A percentile compares a stretch with the other conserved stretches of the same genome.
Evolutionary conservation across 1,139 yeast genomes (phyloP).

Genomic region (Debaryomyces fabryi): DNA sequence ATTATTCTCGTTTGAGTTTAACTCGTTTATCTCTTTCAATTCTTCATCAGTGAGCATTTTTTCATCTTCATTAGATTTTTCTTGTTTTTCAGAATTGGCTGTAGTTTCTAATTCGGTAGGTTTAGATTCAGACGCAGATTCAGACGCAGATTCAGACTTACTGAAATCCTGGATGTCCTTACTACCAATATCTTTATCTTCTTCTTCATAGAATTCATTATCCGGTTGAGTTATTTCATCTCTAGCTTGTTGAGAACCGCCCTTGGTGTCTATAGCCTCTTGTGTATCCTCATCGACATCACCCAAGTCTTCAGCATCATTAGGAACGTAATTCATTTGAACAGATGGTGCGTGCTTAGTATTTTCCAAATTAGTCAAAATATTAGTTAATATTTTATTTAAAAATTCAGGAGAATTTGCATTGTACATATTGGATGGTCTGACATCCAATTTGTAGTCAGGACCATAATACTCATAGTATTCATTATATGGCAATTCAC

Average conservation of each 20-base stretch:
- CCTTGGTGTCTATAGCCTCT: conserved; percentile 82
- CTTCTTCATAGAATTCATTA: conserved; percentile 69
- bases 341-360: conserved; percentile 96
- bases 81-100: conserved; percentile 3
- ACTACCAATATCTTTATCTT: conserved; percentile 53
- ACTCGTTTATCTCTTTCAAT: conserved; percentile 40
- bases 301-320: conserved; percentile 80
- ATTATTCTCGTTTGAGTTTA: conserved; percentile 23
- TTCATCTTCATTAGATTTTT: conserved; percentile 7
- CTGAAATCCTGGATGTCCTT: conserved; percentile 24
- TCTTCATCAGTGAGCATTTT: conserved; percentile 39
- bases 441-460: conserved; percentile 87
- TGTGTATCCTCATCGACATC: conserved; percentile 79
- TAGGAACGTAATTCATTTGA: conserved; percentile 87
- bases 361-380: conserved; percentile 76
- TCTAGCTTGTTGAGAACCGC: conserved; percentile 85
- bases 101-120: not conserved
- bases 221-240: conserved; percentile 71
- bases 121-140: conserved; percentile 4
- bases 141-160: not conserved
- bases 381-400: conserved; percentile 79
- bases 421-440: conserved; percentile 96
- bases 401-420: conserved; percentile 93
- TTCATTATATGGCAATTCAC: conserved; percentile 92
- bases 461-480: conserved; percentile 98